phyloP scores from a whole-genome alignment of 257 asterid genomes.

The Penstemon newberryi region DNA sequence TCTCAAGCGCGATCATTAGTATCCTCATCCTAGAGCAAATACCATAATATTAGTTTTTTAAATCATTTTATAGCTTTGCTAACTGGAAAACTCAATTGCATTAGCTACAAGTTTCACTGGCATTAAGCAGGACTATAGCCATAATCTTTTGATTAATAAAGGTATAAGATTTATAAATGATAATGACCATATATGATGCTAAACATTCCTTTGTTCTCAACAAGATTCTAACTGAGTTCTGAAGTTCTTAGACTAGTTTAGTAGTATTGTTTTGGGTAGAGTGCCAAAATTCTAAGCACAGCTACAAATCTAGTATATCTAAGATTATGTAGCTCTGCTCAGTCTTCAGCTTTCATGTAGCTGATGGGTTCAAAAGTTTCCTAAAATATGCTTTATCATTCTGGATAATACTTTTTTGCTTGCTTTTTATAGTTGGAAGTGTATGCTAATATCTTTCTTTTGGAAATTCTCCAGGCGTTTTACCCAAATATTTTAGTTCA shows the following conservation, averaged over 20 bases:
- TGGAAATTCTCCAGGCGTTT: conserved; percentile 55
- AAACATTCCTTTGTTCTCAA: neutral
- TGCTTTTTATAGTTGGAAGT: conserved; percentile 10
- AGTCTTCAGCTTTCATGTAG: neutral
- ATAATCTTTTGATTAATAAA: conserved; percentile 1
- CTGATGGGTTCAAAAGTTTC: neutral
- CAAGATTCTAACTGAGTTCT: neutral
- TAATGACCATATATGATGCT: conserved; percentile 12
- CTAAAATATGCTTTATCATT: neutral
- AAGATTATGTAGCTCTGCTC: neutral
- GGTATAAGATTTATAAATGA: neutral
- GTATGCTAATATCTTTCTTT: conserved; percentile 21
- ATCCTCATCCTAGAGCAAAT: neutral
- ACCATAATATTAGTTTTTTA: neutral
- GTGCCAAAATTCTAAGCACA: neutral
- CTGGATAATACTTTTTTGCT: conserved; percentile 8
- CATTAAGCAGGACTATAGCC: neutral
- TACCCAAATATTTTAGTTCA: conserved; percentile 94
- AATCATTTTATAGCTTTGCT: neutral
- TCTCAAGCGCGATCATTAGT: conserved; percentile 5
- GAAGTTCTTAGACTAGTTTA: neutral
- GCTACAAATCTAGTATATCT: neutral
- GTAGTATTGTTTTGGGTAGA: neutral
- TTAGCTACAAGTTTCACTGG: neutral
- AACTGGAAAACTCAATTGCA: neutral